Conservation (phyloP, 306 rosid genomes). For the Neltuma alba region DNA sequence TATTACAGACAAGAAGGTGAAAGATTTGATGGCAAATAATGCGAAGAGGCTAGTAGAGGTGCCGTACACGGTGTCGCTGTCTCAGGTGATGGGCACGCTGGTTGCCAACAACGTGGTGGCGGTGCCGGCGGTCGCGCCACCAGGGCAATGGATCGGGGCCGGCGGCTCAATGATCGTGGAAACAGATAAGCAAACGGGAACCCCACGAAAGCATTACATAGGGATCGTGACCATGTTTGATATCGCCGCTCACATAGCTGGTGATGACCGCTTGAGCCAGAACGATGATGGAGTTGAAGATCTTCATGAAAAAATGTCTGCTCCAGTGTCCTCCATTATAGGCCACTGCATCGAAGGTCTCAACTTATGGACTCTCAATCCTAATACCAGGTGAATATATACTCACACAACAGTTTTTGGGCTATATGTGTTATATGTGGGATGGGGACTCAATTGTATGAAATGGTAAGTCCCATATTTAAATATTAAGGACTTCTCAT, state of each 20-base stretch:
- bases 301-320: conserved; percentile 67
- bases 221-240: conserved; percentile 94
- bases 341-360: conserved; percentile 80
- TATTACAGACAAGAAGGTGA: conserved; percentile 54
- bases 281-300: conserved; percentile 36
- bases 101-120: conserved; percentile 75
- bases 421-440: not conserved
- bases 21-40: conserved; percentile 59
- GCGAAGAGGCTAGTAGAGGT: conserved; percentile 72
- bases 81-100: conserved; percentile 62
- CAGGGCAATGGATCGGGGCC: conserved; percentile 92
- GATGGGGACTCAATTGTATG: no score
- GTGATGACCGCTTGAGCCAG: conserved; percentile 49
- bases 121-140: conserved; percentile 85
- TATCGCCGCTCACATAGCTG: conserved; percentile 75
- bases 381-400: conserved; percentile 66
- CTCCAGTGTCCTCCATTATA: conserved; percentile 65
- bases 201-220: conserved; percentile 69
- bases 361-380: conserved; percentile 86
- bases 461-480: no score
- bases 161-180: conserved; percentile 91
- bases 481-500: no score
- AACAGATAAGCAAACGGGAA: conserved; percentile 68
- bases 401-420: not conserved
- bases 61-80: conserved; percentile 75